These are phyloP conservation scores for Pseudohalonectria lignicola DNA, from an alignment of 2,329 filamentous ascomycete genomes.

Conservation along the genomic window DNA sequence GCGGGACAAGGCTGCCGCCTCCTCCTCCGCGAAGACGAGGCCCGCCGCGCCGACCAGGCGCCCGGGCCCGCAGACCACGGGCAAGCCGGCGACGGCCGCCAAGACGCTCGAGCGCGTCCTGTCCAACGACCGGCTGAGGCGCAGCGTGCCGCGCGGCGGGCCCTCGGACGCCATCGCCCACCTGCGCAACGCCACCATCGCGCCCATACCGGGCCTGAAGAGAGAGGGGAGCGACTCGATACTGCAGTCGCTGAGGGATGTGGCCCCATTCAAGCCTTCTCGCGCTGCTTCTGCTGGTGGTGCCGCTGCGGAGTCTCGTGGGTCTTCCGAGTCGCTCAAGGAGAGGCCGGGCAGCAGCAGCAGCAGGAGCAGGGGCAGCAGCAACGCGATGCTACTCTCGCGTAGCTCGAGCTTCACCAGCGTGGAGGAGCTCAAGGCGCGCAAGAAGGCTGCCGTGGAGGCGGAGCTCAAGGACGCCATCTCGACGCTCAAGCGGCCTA, in stretches of 20 bases:
- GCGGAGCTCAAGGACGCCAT: constrained; percentile 67
- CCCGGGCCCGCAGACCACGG: constrained; percentile 24
- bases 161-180: constrained; percentile 50
- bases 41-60: constrained; percentile 43
- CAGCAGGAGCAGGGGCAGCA: background rate
- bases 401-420: constrained; percentile 36
- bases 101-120: constrained; percentile 51
- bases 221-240: constrained; percentile 56
- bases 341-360: constrained; percentile 26
- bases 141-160: constrained; percentile 43
- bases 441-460: constrained; percentile 56
- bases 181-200: constrained; percentile 57
- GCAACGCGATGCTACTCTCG: constrained; percentile 13
- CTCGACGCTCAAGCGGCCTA: constrained; percentile 61
- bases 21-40: constrained; percentile 27
- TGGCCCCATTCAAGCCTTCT: too few species aligned
- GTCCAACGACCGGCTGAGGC: constrained; percentile 46
- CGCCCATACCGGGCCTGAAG: constrained; percentile 50
- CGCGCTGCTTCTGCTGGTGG: constrained; percentile 12
- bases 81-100: constrained; percentile 27
- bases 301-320: too few species aligned
- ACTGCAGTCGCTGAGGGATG: constrained; percentile 27
- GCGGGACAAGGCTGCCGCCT: constrained; percentile 22
- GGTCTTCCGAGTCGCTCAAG: too few species aligned
- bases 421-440: constrained; percentile 44